Base-by-base conservation (phyloP, 2,329 filamentous ascomycete species). In the Sclerotinia minor region DNA sequence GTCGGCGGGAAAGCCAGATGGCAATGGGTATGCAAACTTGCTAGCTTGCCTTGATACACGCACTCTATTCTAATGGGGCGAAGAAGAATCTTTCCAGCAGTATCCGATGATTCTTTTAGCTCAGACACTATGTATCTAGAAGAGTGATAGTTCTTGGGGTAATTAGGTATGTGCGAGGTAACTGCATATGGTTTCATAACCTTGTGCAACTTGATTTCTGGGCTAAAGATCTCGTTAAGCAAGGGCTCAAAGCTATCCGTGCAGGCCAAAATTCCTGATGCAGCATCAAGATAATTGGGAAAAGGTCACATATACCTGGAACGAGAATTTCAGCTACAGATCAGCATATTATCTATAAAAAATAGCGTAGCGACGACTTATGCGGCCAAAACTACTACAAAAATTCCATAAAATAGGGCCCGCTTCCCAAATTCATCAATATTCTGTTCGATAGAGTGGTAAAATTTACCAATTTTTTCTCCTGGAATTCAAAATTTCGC, bases 281-380 rank as follows among this genome's bases (percentile, higher is more conserved):
- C 29, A 38, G 21, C 32, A 55, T 21, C 53, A 8, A 55, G 53
- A 15, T 55, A n/a, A 32, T 55, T 38, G 53, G 32, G 19, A 55
- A 6, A 38, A 55, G 2, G 5, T n/a, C 21, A 55, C 53, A 35
- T 38, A 55, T n/a, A 35, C 38, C 13, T 65, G 50, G 63, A 35
- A 47, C 15, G 63, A 57, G 44, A 65, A 65, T 24, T 26, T 65
- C 9, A 32, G n/a, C 9, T 65, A 65, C 29, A 32, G 49, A 44
- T 65, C 35, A 54, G 52, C 6, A 21, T 65, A 5, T 47, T 65
- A 5, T 53, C 50, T 17, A 24, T 26, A 65, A 45, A 9, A 38
- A 55, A 65, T 65, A 41, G 35, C n/a, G 21, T 65, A 45, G 47
- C 63, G 19, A 50, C 50, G 17, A n/a, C 38, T 19, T 24, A 54